These are phyloP conservation scores for Chlorella variabilis DNA, from an alignment of 163 green algal genomes.

Conservation along the genomic window DNA sequence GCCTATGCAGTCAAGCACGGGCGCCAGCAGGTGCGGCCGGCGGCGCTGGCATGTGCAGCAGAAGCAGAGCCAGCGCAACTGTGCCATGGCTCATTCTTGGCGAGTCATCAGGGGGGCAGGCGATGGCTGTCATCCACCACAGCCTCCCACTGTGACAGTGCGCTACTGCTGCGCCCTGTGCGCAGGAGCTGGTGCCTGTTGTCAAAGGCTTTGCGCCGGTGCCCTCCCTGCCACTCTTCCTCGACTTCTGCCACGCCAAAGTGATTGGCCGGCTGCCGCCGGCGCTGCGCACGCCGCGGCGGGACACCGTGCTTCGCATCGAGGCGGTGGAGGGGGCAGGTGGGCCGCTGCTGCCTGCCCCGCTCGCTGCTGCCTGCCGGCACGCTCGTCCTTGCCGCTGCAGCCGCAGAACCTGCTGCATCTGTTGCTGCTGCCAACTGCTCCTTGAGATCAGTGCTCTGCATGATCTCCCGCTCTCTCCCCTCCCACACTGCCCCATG, in stretches of 20 bases:
- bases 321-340: background rate
- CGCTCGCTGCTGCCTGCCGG: too few relatives aligned
- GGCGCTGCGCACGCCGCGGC: background rate
- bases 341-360: background rate
- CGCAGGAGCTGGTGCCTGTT: conserved; percentile 26
- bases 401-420: too few relatives aligned
- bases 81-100: too few relatives aligned
- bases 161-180: background rate
- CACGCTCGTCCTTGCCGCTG: too few relatives aligned
- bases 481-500: too few relatives aligned
- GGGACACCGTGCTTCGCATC: conserved; percentile 23
- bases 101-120: background rate
- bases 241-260: conserved; percentile 24
- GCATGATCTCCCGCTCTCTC: too few relatives aligned
- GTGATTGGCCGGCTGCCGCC: conserved; percentile 21
- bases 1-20: conserved; percentile 25
- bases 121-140: background rate
- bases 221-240: conserved; percentile 21
- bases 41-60: background rate
- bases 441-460: too few relatives aligned
- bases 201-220: conserved; percentile 27
- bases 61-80: too few relatives aligned
- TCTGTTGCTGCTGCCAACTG: too few relatives aligned
- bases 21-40: background rate
- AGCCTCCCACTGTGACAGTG: background rate